Evolutionary conservation across 805 yeast genomes (phyloP).

Genomic region (Yarrowia porcina): DNA sequence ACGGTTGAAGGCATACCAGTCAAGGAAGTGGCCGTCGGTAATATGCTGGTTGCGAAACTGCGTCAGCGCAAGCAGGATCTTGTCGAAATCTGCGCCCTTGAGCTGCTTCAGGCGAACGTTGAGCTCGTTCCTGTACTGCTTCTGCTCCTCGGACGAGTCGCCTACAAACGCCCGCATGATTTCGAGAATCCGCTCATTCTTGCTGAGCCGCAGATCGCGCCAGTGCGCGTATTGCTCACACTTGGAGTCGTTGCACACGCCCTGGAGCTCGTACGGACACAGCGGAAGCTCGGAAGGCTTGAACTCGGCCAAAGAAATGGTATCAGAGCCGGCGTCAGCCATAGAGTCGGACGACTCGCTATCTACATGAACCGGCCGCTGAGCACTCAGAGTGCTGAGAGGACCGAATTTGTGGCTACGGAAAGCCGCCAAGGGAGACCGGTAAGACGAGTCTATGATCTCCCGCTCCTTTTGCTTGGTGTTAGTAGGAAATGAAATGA

Average conservation of each 20-base stretch:
- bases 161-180: conserved; percentile 24
- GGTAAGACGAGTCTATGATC: conserved; percentile 12
- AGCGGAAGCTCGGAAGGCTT: conserved; percentile 18
- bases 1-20: conserved; percentile 24
- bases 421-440: conserved; percentile 23
- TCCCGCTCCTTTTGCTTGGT: conserved; percentile 18
- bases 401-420: conserved; percentile 25
- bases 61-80: conserved; percentile 5
- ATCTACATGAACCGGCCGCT: conserved; percentile 19
- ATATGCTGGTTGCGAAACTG: conserved; percentile 12
- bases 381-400: not conserved
- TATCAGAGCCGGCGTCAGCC: not conserved
- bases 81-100: conserved; percentile 1
- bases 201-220: conserved; percentile 21
- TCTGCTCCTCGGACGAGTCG: conserved; percentile 12
- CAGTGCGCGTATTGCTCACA: conserved; percentile 21
- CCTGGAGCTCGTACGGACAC: conserved; percentile 23
- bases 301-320: conserved; percentile 23
- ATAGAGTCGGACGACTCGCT: not conserved
- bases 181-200: conserved; percentile 15
- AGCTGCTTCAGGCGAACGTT: conserved; percentile 10
- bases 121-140: conserved; percentile 8
- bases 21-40: conserved; percentile 13
- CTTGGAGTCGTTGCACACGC: conserved; percentile 22
- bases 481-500: conserved; percentile 11